A percentile compares a stretch with the other conserved stretches of the same genome.
Evolutionary conservation across 768 basidiomycete genomes (phyloP).

Genomic region (Mycena pura): DNA sequence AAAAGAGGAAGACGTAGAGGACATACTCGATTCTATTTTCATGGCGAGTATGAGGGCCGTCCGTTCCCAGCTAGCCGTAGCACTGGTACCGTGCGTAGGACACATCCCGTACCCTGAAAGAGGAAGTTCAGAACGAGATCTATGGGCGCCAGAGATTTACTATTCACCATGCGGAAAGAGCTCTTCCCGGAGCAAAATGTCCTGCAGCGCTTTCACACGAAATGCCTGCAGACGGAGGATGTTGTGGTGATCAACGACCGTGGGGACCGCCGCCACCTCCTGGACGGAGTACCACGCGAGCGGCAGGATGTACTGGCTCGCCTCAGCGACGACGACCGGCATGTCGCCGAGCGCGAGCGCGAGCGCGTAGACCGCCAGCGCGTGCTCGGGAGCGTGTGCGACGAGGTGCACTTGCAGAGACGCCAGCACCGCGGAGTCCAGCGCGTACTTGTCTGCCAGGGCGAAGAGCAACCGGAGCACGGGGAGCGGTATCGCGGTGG

Average conservation of each 20-base stretch:
- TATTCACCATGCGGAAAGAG: constrained; percentile 71
- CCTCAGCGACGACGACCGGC: constrained; percentile 56
- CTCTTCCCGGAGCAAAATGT: constrained; percentile 61
- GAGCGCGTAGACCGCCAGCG: constrained; percentile 68
- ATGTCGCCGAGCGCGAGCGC: constrained; percentile 50
- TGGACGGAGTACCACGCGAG: constrained; percentile 59
- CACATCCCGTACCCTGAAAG: constrained; percentile 66
- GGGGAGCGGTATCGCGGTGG: constrained; percentile 68
- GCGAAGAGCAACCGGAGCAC: constrained; percentile 62
- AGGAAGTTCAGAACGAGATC: background rate
- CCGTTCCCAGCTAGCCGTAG: constrained; percentile 57
- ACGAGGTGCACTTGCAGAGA: constrained; percentile 58
- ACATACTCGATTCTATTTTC: constrained; percentile 60
- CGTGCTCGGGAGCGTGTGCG: constrained; percentile 55
- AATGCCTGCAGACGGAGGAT: constrained; percentile 64
- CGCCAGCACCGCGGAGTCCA: constrained; percentile 48
- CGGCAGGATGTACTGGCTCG: constrained; percentile 67
- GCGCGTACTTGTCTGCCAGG: constrained; percentile 71
- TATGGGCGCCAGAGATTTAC: background rate
- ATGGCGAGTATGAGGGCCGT: constrained; percentile 51
- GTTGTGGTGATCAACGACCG: constrained; percentile 67
- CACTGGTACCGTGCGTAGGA: constrained; percentile 52
- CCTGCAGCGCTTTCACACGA: constrained; percentile 59
- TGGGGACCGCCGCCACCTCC: constrained; percentile 61
- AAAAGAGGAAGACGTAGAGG: background rate